Evolutionary conservation across 2,329 filamentous ascomycete species (phyloP), one percentile per base, ranked within the genome.

Genomic region (Cercospora sojina): DNA sequence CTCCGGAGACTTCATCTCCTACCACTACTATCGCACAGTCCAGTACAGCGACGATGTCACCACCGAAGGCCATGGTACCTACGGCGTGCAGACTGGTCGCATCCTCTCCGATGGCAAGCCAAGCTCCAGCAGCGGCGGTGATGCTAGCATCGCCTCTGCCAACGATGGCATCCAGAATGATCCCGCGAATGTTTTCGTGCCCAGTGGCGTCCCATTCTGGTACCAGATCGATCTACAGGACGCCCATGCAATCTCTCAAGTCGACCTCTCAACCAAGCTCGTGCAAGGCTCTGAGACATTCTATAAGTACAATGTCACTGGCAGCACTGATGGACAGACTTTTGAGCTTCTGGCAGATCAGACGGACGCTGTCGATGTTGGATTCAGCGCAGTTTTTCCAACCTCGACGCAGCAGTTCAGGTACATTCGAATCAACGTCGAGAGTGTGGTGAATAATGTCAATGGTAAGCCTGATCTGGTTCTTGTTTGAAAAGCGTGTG

Each of bases 281-380:
- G 64, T 69, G 12, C 64, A 62, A n/a, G 70, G 70, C 6, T 69
- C 67, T 2, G 70, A 72, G 49, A 72, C 70, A 1, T 72, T 69
- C 35, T 64, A 71, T 20, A 61, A 58, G n/a, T 72, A 70, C 62
- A 71, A 64, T 56, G 56, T 72, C n/a, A 64, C 64, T 16, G 70
- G 70, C 2, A 67, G 61, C 20, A 60, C 27, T 12, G 67, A 72
- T n/a, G 62, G 64, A 1, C 32, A 57, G 12, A 63, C 51, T 9
- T 70, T 67, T 31, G 43, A 61, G 4, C 41, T 64, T 0, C 60
- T 69, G 8, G 62, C 64, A 3, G 67, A 70, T 35, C 41, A 61
- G 64, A 64, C 57, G 12, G 47, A 62, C n/a, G 51, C 29, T 1
- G 57, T 67, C 2, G 60, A 67, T 53, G 65, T 67, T 4, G 65